Conservation (phyloP, 1,284 basidiomycete genomes). For the Pseudozyma thailandica region DNA sequence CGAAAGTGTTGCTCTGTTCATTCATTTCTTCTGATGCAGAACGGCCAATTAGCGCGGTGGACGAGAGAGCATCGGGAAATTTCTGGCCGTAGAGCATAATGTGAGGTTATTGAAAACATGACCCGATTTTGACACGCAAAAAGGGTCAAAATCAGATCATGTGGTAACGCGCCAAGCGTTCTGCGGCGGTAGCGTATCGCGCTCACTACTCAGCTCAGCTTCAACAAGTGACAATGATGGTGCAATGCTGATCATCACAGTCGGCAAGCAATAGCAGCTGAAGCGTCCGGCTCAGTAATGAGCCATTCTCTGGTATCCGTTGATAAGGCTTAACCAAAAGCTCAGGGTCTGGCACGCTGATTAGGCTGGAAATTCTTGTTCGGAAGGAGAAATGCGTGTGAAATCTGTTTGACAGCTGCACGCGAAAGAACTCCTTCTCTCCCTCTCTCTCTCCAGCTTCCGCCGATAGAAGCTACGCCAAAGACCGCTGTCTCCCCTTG, state of each 20-base stretch:
- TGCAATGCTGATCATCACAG: too few species aligned
- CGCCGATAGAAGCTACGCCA: not conserved
- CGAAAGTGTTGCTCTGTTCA: conserved; percentile 7
- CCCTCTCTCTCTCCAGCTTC: not conserved
- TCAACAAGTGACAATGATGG: too few species aligned
- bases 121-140: conserved; percentile 6
- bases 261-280: too few species aligned
- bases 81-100: not conserved
- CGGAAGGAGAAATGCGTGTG: conserved; percentile 1
- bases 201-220: too few species aligned
- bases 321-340: not conserved
- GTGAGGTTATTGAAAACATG: not conserved
- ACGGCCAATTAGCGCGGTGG: not conserved
- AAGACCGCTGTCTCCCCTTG: too few species aligned
- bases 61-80: not conserved
- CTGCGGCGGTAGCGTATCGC: not conserved
- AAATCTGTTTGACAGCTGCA: conserved; percentile 11
- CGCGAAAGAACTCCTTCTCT: not conserved
- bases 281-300: too few species aligned
- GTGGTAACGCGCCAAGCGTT: conserved; percentile 6
- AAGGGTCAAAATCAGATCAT: conserved; percentile 21
- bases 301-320: not conserved
- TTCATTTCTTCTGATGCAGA: conserved; percentile 1
- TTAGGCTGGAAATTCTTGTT: not conserved
- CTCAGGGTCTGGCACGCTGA: not conserved